phyloP scores from a whole-genome alignment of 2,329 filamentous ascomycete genomes.

The Ophiostoma ulmi region DNA sequence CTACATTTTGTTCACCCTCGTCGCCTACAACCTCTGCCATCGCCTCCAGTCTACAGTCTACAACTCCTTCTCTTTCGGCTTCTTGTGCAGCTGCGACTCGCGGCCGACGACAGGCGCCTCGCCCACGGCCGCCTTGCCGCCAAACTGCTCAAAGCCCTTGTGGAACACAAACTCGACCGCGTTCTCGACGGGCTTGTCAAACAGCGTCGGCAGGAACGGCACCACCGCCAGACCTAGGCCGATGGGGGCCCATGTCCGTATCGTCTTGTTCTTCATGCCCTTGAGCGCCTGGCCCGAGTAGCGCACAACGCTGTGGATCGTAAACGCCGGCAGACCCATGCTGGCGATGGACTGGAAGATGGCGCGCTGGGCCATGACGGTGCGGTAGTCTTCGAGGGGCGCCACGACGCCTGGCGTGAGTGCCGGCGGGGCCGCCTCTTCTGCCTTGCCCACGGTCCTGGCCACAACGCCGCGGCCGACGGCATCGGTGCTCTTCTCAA shows the following conservation, averaged over 20 bases:
- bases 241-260: conserved; percentile 86
- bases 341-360: conserved; percentile 86
- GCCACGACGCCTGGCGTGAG: conserved; percentile 45
- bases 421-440: background rate
- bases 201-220: conserved; percentile 75
- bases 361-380: conserved; percentile 84
- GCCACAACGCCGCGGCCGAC: background rate
- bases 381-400: conserved; percentile 81
- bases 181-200: conserved; percentile 88
- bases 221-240: conserved; percentile 74
- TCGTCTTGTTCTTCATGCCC: conserved; percentile 64
- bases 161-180: conserved; percentile 89
- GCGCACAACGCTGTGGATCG: conserved; percentile 85
- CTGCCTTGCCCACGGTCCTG: background rate
- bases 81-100: conserved; percentile 42
- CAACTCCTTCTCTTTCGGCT: conserved; percentile 40
- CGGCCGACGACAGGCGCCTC: conserved; percentile 50
- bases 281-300: conserved; percentile 88
- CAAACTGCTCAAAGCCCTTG: conserved; percentile 68
- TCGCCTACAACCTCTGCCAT: too few relatives aligned
- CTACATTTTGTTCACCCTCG: background rate
- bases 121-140: conserved; percentile 56
- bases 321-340: conserved; percentile 92
- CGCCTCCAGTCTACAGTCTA: conserved; percentile 25
- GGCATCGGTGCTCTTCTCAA: conserved; percentile 13